A percentile compares a stretch with the other conserved stretches of the same genome.
Conservation (phyloP, 768 basidiomycete genomes). For the Rhizopogon vulgaris region DNA sequence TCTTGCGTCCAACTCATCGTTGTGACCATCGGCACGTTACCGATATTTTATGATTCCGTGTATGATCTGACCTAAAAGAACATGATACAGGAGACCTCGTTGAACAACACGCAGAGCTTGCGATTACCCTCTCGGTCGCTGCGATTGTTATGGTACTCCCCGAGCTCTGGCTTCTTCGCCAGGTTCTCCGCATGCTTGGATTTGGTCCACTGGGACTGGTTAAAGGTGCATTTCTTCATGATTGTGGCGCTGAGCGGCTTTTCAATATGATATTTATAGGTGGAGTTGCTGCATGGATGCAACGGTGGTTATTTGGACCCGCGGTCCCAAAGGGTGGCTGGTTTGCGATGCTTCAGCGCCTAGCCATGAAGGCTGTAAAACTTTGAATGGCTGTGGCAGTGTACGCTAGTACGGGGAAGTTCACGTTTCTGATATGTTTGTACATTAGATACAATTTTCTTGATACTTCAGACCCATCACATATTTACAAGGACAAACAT, state of each 20-base stretch:
- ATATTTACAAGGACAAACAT: too few species aligned
- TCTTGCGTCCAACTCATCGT: constrained; percentile 16
- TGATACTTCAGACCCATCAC: too few species aligned
- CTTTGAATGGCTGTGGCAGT: too few species aligned
- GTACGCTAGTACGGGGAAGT: too few species aligned
- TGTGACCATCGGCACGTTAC: constrained; percentile 17
- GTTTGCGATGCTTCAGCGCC: background rate
- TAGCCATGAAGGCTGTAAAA: background rate
- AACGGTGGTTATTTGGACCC: background rate
- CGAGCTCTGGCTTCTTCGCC: constrained; percentile 22
- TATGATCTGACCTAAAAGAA: background rate
- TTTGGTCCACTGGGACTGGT: constrained; percentile 27
- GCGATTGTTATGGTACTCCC: constrained; percentile 22
- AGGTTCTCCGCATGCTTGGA: constrained; percentile 27
- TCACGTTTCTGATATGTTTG: too few species aligned
- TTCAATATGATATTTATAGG: background rate
- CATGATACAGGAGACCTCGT: constrained; percentile 25
- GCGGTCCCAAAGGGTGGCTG: background rate
- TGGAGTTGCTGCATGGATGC: background rate
- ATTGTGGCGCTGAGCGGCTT: background rate
- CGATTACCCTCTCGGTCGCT: constrained; percentile 15
- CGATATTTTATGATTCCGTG: background rate
- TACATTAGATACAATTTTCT: too few species aligned
- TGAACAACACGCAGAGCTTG: constrained; percentile 30
- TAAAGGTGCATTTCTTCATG: constrained; percentile 19